phyloP scores from a whole-genome alignment of 2,329 filamentous ascomycete species.

The Elsinoe necatrix region DNA sequence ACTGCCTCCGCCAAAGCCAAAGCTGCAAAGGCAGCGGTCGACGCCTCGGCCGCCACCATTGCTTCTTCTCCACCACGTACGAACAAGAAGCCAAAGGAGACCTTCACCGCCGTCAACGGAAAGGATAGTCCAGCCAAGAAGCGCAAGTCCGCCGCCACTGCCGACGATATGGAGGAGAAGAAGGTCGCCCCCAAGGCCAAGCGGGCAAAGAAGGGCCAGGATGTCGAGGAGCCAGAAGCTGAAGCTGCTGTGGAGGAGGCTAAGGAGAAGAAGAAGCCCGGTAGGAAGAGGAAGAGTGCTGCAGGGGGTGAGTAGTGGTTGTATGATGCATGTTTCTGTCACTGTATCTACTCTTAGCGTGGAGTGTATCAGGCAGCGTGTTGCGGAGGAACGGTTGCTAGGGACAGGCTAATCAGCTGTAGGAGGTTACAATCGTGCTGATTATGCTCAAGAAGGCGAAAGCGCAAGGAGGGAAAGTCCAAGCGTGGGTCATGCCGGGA shows the following conservation, averaged over 20 bases:
- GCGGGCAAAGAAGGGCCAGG: constrained; percentile 28
- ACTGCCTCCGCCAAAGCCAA: constrained; percentile 21
- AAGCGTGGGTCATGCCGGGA: background rate
- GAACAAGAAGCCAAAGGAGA: constrained; percentile 17
- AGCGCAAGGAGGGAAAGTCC: background rate
- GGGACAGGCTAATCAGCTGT: background rate
- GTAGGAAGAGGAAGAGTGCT: constrained; percentile 29
- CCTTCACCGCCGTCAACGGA: constrained; percentile 20
- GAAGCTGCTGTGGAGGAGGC: constrained; percentile 17
- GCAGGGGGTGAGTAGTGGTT: constrained; percentile 19
- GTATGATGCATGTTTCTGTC: background rate
- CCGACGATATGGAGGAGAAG: constrained; percentile 22
- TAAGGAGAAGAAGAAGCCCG: constrained; percentile 24
- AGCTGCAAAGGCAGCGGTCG: constrained; percentile 23
- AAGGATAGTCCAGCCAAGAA: constrained; percentile 21
- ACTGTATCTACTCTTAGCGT: background rate
- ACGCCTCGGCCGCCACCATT: constrained; percentile 22
- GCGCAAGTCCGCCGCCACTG: constrained; percentile 23
- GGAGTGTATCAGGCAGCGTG: background rate
- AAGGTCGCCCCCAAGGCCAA: constrained; percentile 29
- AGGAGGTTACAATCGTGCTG: background rate
- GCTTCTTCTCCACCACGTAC: constrained; percentile 20
- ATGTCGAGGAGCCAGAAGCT: constrained; percentile 17
- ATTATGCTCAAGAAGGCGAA: background rate
- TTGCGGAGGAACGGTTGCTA: background rate